Conservation (phyloP, 176 grass and related monocot species). For the Aegilops longissima region DNA sequence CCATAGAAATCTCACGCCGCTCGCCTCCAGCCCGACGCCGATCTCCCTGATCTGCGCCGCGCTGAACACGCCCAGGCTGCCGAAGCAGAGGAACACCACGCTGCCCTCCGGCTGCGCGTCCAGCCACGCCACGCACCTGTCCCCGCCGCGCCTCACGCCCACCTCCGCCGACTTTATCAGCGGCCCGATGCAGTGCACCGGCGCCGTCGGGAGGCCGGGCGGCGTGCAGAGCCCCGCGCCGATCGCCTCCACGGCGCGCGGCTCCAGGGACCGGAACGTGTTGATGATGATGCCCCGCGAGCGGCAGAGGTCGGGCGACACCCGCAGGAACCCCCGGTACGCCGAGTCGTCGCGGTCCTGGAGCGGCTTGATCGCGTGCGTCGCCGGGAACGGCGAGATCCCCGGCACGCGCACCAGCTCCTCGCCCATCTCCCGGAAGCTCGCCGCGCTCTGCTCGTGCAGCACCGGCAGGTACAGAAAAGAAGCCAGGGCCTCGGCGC, state of each 20-base stretch:
- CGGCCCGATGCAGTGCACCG: not conserved
- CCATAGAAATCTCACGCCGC: not conserved
- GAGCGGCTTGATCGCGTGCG: not conserved
- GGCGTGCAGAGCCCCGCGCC: not conserved
- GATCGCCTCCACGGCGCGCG: not conserved
- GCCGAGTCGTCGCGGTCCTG: not conserved
- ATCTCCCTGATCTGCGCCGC: not conserved
- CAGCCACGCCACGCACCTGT: not conserved
- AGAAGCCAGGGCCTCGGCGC: not conserved
- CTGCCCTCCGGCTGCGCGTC: not conserved
- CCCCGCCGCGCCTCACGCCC: not conserved
- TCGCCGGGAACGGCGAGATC: not conserved
- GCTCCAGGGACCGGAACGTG: not conserved
- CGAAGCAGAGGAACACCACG: not conserved
- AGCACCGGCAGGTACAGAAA: not conserved
- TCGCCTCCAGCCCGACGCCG: not conserved
- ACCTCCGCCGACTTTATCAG: not conserved
- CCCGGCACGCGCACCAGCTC: not conserved
- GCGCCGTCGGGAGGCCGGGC: not conserved
- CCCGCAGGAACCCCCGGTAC: not conserved
- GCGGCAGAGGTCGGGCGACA: not conserved
- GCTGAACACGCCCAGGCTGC: not conserved
- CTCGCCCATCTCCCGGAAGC: not conserved
- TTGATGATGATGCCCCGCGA: not conserved
- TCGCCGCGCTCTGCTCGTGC: not conserved